Evolutionary conservation across 73 alveolate species (phyloP).

Genomic region (Uronychia setigera): DNA sequence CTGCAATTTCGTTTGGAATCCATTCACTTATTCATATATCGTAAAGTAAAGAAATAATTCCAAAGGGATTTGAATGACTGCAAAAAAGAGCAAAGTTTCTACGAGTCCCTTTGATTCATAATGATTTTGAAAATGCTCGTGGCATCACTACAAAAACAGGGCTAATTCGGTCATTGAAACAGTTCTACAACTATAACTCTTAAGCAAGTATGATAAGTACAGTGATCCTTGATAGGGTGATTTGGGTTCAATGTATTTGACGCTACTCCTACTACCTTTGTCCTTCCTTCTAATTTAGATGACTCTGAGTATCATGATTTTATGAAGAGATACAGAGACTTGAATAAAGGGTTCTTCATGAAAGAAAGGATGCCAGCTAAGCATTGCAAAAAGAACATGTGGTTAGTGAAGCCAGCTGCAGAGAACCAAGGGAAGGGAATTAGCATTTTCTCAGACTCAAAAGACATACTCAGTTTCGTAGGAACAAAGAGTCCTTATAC

Average conservation of each 20-base stretch:
- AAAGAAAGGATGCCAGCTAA: constrained; percentile 71
- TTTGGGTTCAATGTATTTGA: constrained; percentile 29
- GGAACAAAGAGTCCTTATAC: not conserved
- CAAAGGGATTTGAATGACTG: not conserved
- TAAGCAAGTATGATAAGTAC: constrained; percentile 14
- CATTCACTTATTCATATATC: not conserved
- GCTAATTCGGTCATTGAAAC: constrained; percentile 44
- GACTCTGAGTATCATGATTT: constrained; percentile 42
- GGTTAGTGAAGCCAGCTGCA: constrained; percentile 88
- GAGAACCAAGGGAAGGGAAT: constrained; percentile 53
- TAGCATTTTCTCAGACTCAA: constrained; percentile 15
- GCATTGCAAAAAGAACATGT: constrained; percentile 82
- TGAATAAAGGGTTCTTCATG: constrained; percentile 50
- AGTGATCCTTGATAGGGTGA: constrained; percentile 1
- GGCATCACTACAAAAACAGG: constrained; percentile 66
- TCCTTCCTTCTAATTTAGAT: constrained; percentile 29
- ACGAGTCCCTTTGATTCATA: constrained; percentile 18
- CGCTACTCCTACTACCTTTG: constrained; percentile 66
- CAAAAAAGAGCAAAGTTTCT: not conserved
- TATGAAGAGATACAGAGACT: constrained; percentile 49
- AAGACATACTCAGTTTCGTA: constrained; percentile 13
- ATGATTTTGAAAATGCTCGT: constrained; percentile 54
- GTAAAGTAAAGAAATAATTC: not conserved
- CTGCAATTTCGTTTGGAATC: not conserved
- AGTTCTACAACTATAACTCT: constrained; percentile 19